Base-by-base conservation (phyloP, 2,329 filamentous ascomycete species). In the Alternaria postmessia region DNA sequence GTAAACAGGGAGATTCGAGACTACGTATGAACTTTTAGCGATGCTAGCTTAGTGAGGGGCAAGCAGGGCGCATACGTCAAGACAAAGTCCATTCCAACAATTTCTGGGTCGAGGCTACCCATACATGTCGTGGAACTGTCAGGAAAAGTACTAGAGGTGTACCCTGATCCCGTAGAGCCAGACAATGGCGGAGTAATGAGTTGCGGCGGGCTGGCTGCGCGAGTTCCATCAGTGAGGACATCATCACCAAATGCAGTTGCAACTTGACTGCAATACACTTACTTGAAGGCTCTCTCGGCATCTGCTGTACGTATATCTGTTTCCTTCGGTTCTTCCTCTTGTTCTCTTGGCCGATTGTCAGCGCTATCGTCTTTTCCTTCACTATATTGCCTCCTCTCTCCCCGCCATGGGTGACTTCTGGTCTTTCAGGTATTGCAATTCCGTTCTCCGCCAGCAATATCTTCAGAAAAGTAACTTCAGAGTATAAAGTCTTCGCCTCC, bases 1-100 rank as follows among this genome's bases (percentile, higher is more conserved):
- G 60, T 16, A 78, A 68, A 59, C 76, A 79, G 0, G 77, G 77
- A 14, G 59, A 66, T 65, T 78, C 77, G 41, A 78, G 75, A 47
- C 75, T 77, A 38, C 18, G 5, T n/a, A 44, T 39, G 43, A 14
- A 7, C 5, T 18, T n/a, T 36, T 24, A 26, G 44, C 16, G 32
- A 38, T 4, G 18, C 14, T 7, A 24, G 14, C 14, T 9, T 2
- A n/a, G 39, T 7, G 32, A 28, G 22, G 8, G 32, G 38, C 5
- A 24, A 39, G 4, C 14, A 4, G 30, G 3, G 16, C 9, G 62
- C 72, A 54, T 64, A 78, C 75, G 70, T 73, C n/a, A 79, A 53
- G 9, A 78, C 72, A 49, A 79, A 78, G 28, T 78, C 77, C 59
- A 72, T 68, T 26, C 69, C 71, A 3, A 73, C 36, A 22, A 41